A percentile compares a stretch with the other conserved stretches of the same genome.
Conservation (phyloP, 257 asterid species). For the Solanum paucissectum region DNA sequence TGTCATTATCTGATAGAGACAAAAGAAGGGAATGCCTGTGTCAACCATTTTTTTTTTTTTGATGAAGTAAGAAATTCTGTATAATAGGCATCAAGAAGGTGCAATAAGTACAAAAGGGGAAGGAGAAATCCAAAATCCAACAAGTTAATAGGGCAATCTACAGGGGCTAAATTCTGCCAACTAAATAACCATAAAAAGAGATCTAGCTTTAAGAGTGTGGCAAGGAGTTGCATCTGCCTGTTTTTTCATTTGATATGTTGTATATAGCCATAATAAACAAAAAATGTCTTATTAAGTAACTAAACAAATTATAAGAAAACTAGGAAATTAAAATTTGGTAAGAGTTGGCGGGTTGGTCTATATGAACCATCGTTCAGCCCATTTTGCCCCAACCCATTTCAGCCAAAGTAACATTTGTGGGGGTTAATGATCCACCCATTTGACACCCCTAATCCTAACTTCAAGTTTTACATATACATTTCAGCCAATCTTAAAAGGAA, state of each 20-base stretch:
- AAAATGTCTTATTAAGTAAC: not conserved
- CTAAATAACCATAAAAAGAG: not conserved
- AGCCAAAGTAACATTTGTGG: not conserved
- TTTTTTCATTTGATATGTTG: not conserved
- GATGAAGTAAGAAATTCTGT: not conserved
- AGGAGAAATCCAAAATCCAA: not conserved
- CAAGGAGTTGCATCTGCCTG: not conserved
- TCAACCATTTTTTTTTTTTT: not conserved
- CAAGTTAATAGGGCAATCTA: not conserved
- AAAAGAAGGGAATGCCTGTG: not conserved
- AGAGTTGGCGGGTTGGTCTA: not conserved
- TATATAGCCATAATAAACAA: not conserved
- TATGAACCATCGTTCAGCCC: not conserved
- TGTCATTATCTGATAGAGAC: not conserved
- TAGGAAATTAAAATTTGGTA: not conserved
- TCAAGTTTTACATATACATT: not conserved
- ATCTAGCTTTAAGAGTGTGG: not conserved
- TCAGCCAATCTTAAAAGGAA: not conserved
- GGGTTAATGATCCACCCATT: not conserved
- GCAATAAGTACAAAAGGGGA: not conserved
- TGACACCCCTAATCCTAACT: not conserved
- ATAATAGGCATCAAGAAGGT: not conserved
- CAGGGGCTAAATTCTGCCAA: not conserved
- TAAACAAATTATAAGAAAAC: not conserved
- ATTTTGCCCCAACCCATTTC: not conserved